phyloP scores from a whole-genome alignment of 2,329 filamentous ascomycete genomes.

The Xylaria sp. region DNA sequence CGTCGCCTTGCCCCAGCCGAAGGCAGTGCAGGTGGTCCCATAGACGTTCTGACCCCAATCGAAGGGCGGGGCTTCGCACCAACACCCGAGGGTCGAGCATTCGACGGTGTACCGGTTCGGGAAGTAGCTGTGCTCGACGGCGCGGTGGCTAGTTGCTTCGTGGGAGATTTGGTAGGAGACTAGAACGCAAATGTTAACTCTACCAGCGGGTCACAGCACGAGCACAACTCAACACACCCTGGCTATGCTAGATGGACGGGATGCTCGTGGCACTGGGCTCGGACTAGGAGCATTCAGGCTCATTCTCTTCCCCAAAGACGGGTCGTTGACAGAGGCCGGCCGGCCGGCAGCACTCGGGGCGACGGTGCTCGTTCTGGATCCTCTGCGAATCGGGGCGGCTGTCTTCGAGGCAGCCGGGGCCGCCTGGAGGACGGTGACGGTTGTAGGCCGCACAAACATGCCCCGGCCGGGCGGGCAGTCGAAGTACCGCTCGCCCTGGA shows the following conservation, averaged over 20 bases:
- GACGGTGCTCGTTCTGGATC: conserved; percentile 48
- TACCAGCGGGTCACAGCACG: background rate
- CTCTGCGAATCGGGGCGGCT: conserved; percentile 53
- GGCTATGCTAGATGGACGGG: conserved; percentile 65
- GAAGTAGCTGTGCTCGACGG: conserved; percentile 67
- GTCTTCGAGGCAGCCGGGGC: conserved; percentile 57
- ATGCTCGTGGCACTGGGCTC: conserved; percentile 70
- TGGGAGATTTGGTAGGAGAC: conserved; percentile 83
- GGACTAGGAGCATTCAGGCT: conserved; percentile 79
- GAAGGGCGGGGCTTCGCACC: conserved; percentile 65
- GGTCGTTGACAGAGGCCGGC: conserved; percentile 64
- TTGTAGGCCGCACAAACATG: conserved; percentile 85
- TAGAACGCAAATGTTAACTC: conserved; percentile 49
- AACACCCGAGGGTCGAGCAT: conserved; percentile 58
- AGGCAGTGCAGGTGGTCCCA: conserved; percentile 71
- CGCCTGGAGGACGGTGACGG: conserved; percentile 67
- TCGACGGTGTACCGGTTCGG: conserved; percentile 72
- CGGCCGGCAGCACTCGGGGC: conserved; percentile 51
- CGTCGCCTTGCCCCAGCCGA: conserved; percentile 56
- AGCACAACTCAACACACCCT: conserved; percentile 57
- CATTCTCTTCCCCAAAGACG: conserved; percentile 68
- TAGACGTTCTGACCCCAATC: conserved; percentile 68
- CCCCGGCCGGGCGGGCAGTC: conserved; percentile 78
- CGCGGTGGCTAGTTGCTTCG: conserved; percentile 72
- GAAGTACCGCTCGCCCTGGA: conserved; percentile 89